Conservation (phyloP, 2,329 filamentous ascomycete species). For the Purpureocillium lavendulum region DNA sequence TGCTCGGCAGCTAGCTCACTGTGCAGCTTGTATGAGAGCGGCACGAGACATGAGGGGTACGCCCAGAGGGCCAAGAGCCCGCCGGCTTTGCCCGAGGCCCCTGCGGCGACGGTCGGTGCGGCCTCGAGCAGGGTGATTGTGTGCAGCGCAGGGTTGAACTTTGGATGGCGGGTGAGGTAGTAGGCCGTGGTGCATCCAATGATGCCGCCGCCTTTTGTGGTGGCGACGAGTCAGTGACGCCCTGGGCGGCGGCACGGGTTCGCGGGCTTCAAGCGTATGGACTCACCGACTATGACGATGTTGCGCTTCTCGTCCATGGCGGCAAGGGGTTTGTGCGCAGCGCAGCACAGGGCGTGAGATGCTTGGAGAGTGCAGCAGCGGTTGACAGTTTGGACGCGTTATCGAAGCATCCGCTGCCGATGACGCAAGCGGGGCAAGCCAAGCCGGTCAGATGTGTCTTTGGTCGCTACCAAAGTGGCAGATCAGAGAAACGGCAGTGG, state of each 20-base stretch:
- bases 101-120: conserved; percentile 71
- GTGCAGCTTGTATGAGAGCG: conserved; percentile 77
- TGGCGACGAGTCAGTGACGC: no score
- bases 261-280: no score
- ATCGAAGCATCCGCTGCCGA: background rate
- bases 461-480: no score
- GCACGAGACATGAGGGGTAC: conserved; percentile 76
- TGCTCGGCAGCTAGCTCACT: conserved; percentile 79
- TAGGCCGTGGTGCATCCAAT: conserved; percentile 91
- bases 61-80: conserved; percentile 88
- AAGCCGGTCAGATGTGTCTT: background rate
- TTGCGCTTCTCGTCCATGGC: conserved; percentile 29
- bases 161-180: conserved; percentile 78
- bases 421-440: conserved; percentile 7
- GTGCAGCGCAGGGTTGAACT: conserved; percentile 66
- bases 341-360: background rate
- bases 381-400: no score
- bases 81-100: conserved; percentile 89
- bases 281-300: conserved; percentile 42
- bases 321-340: background rate
- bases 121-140: conserved; percentile 84
- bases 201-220: conserved; percentile 67
- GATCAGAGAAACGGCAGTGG: no score
- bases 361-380: background rate
- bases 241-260: no score